Conservation (phyloP, 2,329 filamentous ascomycete genomes). For the Laburnicola sp. region DNA sequence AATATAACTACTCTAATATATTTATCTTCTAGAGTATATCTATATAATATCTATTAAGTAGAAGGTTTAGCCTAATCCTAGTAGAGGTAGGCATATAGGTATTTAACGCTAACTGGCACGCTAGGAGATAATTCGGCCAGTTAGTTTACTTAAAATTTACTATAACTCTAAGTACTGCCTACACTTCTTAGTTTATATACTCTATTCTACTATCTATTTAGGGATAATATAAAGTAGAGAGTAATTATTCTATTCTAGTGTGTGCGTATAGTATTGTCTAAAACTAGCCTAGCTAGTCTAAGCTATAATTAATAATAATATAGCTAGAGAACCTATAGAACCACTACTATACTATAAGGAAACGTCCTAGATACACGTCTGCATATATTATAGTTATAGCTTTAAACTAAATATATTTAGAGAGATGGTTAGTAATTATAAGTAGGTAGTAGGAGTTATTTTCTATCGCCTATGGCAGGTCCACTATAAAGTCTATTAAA, state of each 20-base stretch:
- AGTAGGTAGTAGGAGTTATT: conserved; percentile 4
- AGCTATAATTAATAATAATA: conserved; percentile 7
- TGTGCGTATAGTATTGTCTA: conserved; percentile 8
- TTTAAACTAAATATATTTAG: conserved; percentile 7
- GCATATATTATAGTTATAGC: conserved; percentile 1
- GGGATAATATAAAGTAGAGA: conserved; percentile 8
- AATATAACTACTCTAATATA: not conserved
- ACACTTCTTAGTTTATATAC: conserved; percentile 8
- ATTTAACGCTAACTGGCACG: conserved; percentile 8
- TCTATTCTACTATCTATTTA: conserved; percentile 11
- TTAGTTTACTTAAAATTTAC: conserved; percentile 5
- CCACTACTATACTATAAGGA: conserved; percentile 8
- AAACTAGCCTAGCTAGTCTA: conserved; percentile 10
- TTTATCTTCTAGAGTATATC: not conserved
- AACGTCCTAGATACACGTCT: conserved; percentile 4
- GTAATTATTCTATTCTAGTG: conserved; percentile 5
- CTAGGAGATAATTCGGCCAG: conserved; percentile 3
- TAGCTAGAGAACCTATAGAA: conserved; percentile 5
- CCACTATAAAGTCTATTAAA: conserved; percentile 2
- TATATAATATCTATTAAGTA: no score
- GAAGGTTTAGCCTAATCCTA: conserved; percentile 7
- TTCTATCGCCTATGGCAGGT: not conserved
- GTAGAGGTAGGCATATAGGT: conserved; percentile 2
- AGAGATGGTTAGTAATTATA: conserved; percentile 4
- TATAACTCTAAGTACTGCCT: no score